phyloP scores from a whole-genome alignment of 129 eudicot species.

The Lactuca saligna region DNA sequence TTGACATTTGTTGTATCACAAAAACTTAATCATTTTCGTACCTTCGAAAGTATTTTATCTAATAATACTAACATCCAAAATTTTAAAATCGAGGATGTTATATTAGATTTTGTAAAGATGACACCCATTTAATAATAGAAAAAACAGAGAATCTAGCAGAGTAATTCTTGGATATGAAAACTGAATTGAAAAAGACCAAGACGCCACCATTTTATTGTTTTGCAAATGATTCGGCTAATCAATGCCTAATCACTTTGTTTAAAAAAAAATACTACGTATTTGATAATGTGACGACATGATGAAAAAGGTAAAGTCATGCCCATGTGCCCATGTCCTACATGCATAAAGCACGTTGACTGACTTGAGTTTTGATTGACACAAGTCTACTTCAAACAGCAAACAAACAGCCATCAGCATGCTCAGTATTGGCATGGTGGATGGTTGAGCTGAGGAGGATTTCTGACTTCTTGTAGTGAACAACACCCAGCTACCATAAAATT shows the following conservation, averaged over 20 bases:
- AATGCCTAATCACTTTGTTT: neutral
- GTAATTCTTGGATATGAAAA: too few relatives aligned
- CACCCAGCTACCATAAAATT: neutral
- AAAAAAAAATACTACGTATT: neutral
- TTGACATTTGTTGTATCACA: too few relatives aligned
- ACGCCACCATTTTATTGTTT: too few relatives aligned
- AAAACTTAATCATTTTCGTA: too few relatives aligned
- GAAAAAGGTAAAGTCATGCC: neutral
- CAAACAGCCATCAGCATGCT: neutral
- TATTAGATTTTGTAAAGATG: too few relatives aligned
- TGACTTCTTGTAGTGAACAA: neutral
- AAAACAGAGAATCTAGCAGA: too few relatives aligned
- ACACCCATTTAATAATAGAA: too few relatives aligned
- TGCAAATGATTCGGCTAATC: too few relatives aligned
- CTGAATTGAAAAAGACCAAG: too few relatives aligned
- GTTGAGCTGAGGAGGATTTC: neutral
- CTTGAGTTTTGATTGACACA: neutral
- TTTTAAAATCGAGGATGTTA: too few relatives aligned
- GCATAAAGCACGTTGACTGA: neutral
- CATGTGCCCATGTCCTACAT: neutral
- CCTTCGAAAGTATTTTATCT: too few relatives aligned
- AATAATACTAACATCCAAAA: too few relatives aligned
- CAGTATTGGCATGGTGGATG: neutral
- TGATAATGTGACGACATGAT: neutral
- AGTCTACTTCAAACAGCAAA: neutral